Evolutionary conservation across 305 asterid genomes (phyloP), one percentile per base, ranked within the genome.

Genomic region (Euphrasia arctica): DNA sequence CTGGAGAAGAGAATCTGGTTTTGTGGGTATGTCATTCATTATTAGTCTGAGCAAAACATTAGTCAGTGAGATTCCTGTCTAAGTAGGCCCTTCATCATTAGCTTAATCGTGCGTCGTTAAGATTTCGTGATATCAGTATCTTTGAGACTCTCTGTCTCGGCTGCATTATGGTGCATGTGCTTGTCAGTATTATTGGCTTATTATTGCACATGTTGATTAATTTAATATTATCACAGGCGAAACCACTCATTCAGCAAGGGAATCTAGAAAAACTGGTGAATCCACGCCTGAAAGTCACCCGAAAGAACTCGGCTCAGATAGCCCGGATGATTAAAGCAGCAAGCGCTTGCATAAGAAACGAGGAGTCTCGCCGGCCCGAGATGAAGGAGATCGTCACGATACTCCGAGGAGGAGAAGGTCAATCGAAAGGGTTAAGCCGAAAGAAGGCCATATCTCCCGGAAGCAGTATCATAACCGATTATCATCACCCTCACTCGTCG

Each of bases 1-100:
- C 85, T 0, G 96, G 96, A 69, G 96, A 90, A 79, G 97, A 90
- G 69, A 90, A 85, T 74, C 73, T 88, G 77, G 95, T 90, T 60
- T 70, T 55, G 18, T 90, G 96, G 96, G 97, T 89, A 78, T 0
- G 89, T 68, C 57, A 48, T 60, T 36, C 43, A 36, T 6, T 7
- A 36, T 36, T 36, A 15, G 29, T 74, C 22, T 18, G 22, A 18
- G 22, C 22, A 18, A 43, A 43, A 42, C 48, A 42, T 42, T 9
- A 43, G 49, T 12, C 1, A 36, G 42, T 36, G 42, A 36, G 42
- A 36, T 36, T 36, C 42, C 42, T 36, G 42, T 36, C 42, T 36
- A 36, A 0, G 42, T 36, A 36, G 10, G 42, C 42, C 9, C 42
- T 36, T 36, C 43, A 1, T 36, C 10, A 36, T 36, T 43, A 43